These are phyloP conservation scores for Ascoidea tarda DNA, from an alignment of 805 yeast species.

Conservation along the genomic window DNA sequence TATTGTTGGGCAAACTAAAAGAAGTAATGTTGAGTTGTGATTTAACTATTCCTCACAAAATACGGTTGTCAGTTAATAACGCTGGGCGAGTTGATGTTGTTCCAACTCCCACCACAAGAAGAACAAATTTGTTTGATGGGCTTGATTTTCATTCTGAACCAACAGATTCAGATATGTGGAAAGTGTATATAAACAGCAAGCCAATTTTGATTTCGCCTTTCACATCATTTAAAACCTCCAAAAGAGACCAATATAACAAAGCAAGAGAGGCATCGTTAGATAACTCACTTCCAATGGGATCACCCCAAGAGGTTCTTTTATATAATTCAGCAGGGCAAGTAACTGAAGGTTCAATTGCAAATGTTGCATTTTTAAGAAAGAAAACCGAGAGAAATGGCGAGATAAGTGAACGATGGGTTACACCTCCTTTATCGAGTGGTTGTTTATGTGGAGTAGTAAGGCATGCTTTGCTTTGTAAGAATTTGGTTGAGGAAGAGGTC, in stretches of 20 bases:
- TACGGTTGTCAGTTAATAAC: slow-evolving; percentile 29
- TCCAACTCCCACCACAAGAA: slow-evolving; percentile 13
- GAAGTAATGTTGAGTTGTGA: slow-evolving; percentile 16
- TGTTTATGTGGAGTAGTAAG: slow-evolving; percentile 80
- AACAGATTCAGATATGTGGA: slow-evolving; percentile 28
- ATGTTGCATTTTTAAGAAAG: slow-evolving; percentile 46
- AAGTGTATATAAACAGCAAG: slow-evolving; percentile 43
- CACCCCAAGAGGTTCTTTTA: slow-evolving; percentile 54
- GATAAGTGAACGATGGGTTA: slow-evolving; percentile 44
- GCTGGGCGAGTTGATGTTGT: slow-evolving; percentile 23
- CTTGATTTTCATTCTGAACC: slow-evolving; percentile 16
- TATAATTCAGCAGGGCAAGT: slow-evolving; percentile 44
- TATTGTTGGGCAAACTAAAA: slow-evolving; percentile 28
- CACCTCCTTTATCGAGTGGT: slow-evolving; percentile 70
- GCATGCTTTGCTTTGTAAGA: slow-evolving; percentile 41
- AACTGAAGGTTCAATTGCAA: slow-evolving; percentile 76
- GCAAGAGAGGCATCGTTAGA: slow-evolving; percentile 40
- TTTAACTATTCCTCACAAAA: slow-evolving; percentile 23
- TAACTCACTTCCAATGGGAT: slow-evolving; percentile 14
- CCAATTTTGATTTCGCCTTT: slow-evolving; percentile 50
- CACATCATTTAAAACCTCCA: slow-evolving; percentile 81
- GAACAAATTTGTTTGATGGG: slow-evolving; percentile 15
- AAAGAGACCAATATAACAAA: slow-evolving; percentile 43
- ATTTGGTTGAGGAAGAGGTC: slow-evolving; percentile 37
- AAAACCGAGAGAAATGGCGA: slow-evolving; percentile 11